phyloP scores from a whole-genome alignment of 306 rosid species.

The Neltuma alba region DNA sequence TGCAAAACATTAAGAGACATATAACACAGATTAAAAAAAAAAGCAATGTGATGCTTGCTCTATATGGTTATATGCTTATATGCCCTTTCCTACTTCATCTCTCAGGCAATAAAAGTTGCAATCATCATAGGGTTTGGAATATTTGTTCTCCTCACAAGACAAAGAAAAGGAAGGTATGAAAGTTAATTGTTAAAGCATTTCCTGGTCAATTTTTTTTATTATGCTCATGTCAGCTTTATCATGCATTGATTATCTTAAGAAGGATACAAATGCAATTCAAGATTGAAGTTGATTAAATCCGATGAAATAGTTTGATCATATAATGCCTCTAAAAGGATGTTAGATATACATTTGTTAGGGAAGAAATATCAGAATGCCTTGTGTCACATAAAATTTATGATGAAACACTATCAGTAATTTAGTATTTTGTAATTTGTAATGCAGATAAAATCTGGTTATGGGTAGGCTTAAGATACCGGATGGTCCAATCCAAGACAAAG shows the following conservation, averaged over 20 bases:
- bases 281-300: constrained; percentile 24
- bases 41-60: background rate
- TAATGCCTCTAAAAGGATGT: background rate
- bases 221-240: constrained; percentile 1
- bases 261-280: background rate
- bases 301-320: background rate
- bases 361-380: background rate
- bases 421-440: constrained; percentile 7
- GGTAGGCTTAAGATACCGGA: background rate
- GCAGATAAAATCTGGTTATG: background rate
- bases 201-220: background rate
- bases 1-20: background rate
- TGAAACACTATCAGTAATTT: background rate
- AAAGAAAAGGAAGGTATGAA: constrained; percentile 54
- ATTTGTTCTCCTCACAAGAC: constrained; percentile 80
- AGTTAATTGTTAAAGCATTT: constrained; percentile 1
- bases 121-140: constrained; percentile 77
- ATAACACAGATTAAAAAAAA: background rate
- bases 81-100: constrained; percentile 16
- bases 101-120: constrained; percentile 75
- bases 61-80: constrained; percentile 1
- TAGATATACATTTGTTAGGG: background rate
- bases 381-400: background rate
- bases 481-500: no score
- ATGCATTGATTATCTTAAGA: constrained; percentile 2